phyloP scores from a whole-genome alignment of 805 yeast genomes.

The Cyberlindnera maclurae region DNA sequence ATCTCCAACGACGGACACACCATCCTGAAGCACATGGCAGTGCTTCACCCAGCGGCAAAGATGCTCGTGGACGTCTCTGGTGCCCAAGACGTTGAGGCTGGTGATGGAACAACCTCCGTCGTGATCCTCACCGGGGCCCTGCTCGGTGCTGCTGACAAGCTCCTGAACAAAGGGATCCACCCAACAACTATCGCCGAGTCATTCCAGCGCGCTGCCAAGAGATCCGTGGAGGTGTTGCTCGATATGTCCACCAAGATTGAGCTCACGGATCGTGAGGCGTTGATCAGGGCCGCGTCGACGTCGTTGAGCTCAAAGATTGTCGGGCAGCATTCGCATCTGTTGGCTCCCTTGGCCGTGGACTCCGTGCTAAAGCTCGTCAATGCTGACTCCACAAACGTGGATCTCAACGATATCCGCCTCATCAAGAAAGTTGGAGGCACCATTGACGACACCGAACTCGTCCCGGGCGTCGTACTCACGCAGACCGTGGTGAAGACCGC shows the following conservation, averaged over 20 bases:
- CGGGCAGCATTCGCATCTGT: slow-evolving; percentile 76
- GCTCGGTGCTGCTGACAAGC: slow-evolving; percentile 89
- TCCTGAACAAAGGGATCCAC: slow-evolving; percentile 85
- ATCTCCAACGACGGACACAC: slow-evolving; percentile 99
- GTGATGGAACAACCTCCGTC: slow-evolving; percentile 97
- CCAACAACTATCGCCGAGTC: slow-evolving; percentile 97
- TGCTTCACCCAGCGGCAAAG: slow-evolving; percentile 96
- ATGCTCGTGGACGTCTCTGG: slow-evolving; percentile 90
- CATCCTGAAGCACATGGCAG: slow-evolving; percentile 94
- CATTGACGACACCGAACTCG: slow-evolving; percentile 89
- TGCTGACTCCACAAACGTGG: slow-evolving; percentile 60
- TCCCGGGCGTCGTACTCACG: slow-evolving; percentile 89
- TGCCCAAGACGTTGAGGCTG: slow-evolving; percentile 97
- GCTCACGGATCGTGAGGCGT: slow-evolving; percentile 72
- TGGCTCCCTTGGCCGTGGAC: slow-evolving; percentile 93
- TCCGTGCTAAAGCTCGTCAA: slow-evolving; percentile 76
- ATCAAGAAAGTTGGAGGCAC: slow-evolving; percentile 96
- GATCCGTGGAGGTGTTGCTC: slow-evolving; percentile 69
- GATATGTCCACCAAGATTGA: slow-evolving; percentile 81
- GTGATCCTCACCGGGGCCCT: slow-evolving; percentile 93
- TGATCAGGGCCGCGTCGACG: slow-evolving; percentile 89
- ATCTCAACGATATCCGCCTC: slow-evolving; percentile 79
- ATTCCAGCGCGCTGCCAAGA: slow-evolving; percentile 79
- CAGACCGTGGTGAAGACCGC: slow-evolving; percentile 86
- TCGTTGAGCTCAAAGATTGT: slow-evolving; percentile 94